Evolutionary conservation across 2,329 filamentous ascomycete genomes (phyloP).

Genomic region (Trichoderma arundinaceum): DNA sequence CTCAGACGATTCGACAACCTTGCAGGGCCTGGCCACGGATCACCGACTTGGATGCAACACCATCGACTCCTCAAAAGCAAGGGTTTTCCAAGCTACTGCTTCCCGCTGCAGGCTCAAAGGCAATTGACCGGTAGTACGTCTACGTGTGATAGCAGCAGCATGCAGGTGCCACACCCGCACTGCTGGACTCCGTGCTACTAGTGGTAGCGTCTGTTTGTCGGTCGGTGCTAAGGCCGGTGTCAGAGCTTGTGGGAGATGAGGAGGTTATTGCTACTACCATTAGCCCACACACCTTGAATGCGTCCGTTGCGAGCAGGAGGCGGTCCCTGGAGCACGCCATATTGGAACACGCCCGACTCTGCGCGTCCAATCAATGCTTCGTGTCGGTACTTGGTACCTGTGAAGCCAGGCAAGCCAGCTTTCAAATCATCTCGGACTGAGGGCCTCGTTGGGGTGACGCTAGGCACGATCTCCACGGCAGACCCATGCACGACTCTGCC

Average conservation of each 20-base stretch:
- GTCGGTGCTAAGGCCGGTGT: constrained; percentile 8
- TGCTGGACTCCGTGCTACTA: constrained; percentile 21
- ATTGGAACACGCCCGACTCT: not conserved
- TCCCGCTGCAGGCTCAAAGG: constrained; percentile 15
- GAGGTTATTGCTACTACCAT: not conserved
- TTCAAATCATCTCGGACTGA: constrained; percentile 25
- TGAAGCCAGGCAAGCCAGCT: not conserved
- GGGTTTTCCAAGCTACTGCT: constrained; percentile 17
- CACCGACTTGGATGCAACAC: constrained; percentile 28
- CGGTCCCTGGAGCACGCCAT: constrained; percentile 14
- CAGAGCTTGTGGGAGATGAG: constrained; percentile 15
- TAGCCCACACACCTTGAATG: not conserved
- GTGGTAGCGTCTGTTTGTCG: constrained; percentile 16
- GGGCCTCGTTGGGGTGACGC: constrained; percentile 20
- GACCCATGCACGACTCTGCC: constrained; percentile 20
- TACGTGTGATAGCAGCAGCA: not conserved
- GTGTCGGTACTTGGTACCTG: constrained; percentile 13
- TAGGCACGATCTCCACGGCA: constrained; percentile 29
- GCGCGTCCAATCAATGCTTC: constrained; percentile 10
- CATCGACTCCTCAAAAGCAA: constrained; percentile 20
- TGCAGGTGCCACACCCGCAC: constrained; percentile 12
- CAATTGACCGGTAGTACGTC: constrained; percentile 21
- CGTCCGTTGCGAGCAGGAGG: not conserved
- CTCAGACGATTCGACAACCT: constrained; percentile 29
- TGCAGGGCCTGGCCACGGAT: constrained; percentile 25